Percentiles rank a stretch among this genome's conserved stretches.
These are phyloP conservation scores for Mrakia frigida DNA, from an alignment of 768 basidiomycete genomes.

Conservation along the genomic window DNA sequence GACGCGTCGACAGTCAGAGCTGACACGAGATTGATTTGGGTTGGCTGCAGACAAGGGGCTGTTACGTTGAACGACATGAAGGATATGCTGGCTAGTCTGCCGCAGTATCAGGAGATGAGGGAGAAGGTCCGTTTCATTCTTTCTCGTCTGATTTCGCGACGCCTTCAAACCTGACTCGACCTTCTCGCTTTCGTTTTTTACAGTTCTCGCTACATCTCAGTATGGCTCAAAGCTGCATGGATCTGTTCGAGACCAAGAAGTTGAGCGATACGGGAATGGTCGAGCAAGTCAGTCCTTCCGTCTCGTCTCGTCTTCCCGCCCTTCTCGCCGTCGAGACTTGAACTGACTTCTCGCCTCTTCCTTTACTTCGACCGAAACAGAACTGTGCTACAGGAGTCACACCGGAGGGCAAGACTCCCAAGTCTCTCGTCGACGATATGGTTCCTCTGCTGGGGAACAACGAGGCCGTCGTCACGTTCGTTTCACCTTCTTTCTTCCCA, in stretches of 20 bases:
- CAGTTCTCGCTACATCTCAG: conserved; percentile 94
- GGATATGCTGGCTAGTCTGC: conserved; percentile 92
- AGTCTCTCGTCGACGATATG: conserved; percentile 95
- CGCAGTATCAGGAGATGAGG: conserved; percentile 89
- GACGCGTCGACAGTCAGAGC: background rate
- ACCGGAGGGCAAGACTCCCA: conserved; percentile 88
- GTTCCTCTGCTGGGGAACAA: conserved; percentile 74
- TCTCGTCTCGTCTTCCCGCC: background rate
- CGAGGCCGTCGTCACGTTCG: conserved; percentile 74
- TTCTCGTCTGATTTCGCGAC: background rate
- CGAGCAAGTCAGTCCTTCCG: conserved; percentile 62
- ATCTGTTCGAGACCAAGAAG: conserved; percentile 80
- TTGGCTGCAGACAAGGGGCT: conserved; percentile 59
- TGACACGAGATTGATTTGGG: background rate
- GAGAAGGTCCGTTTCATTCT: conserved; percentile 61
- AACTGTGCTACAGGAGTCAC: conserved; percentile 90
- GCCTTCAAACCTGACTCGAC: background rate
- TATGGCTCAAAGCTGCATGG: conserved; percentile 98
- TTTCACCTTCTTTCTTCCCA: background rate
- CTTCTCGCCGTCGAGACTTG: background rate
- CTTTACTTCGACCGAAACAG: conserved; percentile 46
- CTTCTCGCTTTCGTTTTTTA: background rate
- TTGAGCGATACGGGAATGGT: conserved; percentile 75
- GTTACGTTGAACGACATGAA: conserved; percentile 96
- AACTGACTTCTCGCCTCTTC: no score